Percentiles rank a stretch among this genome's conserved stretches.
These are phyloP conservation scores for Isabelozyma pseudorhagii DNA, from an alignment of 805 yeast genomes.

Conservation along the genomic window DNA sequence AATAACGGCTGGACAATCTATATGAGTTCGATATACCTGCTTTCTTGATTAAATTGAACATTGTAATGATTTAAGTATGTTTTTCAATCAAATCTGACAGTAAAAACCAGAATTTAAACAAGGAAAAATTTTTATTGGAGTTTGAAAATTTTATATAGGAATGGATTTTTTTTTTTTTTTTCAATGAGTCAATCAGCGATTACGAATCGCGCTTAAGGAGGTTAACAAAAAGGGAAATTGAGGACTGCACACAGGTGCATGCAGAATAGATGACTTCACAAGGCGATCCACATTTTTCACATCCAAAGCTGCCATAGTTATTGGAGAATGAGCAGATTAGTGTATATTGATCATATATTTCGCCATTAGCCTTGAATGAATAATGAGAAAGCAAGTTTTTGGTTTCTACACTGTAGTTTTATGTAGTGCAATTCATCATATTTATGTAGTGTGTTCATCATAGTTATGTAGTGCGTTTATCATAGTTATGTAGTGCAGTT, in stretches of 20 bases:
- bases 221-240: background rate
- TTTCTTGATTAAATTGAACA: background rate
- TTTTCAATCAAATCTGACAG: background rate
- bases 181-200: background rate
- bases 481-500: too few relatives aligned
- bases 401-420: too few relatives aligned
- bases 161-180: too few relatives aligned
- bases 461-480: too few relatives aligned
- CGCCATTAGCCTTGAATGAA: too few relatives aligned
- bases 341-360: too few relatives aligned
- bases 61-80: background rate
- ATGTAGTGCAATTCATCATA: too few relatives aligned
- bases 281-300: background rate
- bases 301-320: background rate
- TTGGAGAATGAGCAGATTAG: too few relatives aligned
- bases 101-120: background rate
- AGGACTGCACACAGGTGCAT: background rate
- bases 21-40: background rate
- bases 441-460: too few relatives aligned
- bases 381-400: too few relatives aligned
- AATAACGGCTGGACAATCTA: conserved; percentile 1
- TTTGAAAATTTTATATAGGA: background rate
- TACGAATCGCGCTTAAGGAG: background rate
- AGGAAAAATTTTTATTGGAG: background rate
- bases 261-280: background rate